Base-by-base conservation (phyloP, 805 yeast genomes). In the Sungouiozyma intestinalis region DNA sequence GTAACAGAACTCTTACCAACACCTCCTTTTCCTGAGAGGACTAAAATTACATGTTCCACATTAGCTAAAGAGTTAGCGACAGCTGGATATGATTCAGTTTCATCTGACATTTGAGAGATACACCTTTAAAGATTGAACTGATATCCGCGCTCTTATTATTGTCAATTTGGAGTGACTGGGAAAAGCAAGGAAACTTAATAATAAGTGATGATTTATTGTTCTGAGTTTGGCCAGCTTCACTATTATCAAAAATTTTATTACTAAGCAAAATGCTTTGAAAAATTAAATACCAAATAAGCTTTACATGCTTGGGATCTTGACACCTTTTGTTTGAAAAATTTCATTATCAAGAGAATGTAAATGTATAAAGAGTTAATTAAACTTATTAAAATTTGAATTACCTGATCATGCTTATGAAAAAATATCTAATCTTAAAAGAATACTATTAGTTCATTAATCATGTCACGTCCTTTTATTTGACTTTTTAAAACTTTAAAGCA, bases 1-100 rank as follows among this genome's bases (percentile, higher is more conserved):
- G 98, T 88, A 1, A 92, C 87, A 0, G 97, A 86, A 11, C 96
- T 86, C 59, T 92, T 92, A 2, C 98, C 98, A 1, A 92, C 98
- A 18, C 98, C 97, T 21, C 97, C 97, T 61, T 87, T 87, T 1
- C 97, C 99, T 0, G 96, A 86, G 2, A 92, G 74, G 9, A 92
- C 79, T 31, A 92, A 69, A 3, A 87, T 58, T 3, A 92, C 77
- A 58, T 90, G 95, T 51, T 79, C 78, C 27, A 90, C 80, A 40
- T 72, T 66, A 16, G 63, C 53, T 17, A 74, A 53, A 1, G 74
- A 59, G 31, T 58, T 50, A 3, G 62, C 63, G 11, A 60, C 50
- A 14, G 42, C 55, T 16, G 18, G 48, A 14, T 31, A 14, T 27
- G 48, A 45, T 24, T 46, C 49, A 16, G 35, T 36, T 20, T 20